Evolutionary conservation across 495 filamentous ascomycete genomes (phyloP), one percentile per base, ranked within the genome.

Genomic region (Elasticomyces elasticus): DNA sequence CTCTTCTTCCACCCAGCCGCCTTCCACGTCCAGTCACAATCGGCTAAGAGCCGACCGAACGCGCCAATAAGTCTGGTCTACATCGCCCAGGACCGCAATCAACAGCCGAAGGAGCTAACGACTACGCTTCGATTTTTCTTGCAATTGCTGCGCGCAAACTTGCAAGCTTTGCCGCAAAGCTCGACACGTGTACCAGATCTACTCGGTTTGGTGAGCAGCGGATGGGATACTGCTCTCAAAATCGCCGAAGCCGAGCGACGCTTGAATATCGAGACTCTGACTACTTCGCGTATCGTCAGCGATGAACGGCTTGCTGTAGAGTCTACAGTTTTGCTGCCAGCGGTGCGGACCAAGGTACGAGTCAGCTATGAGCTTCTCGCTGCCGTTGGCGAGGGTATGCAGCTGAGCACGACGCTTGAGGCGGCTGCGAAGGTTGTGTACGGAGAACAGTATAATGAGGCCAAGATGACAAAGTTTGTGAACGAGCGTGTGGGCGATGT

Each of bases 71-170:
- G 57, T 55, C 61, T 72, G 60, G 74, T 60, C 63, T 76, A 65
- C 53, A 67, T 66, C 71, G 75, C 50, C 54, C 62, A 77, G 68
- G 45, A 62, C 57, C 33, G 66, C n/a, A 55, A 61, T n/a, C 56
- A 66, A 19, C 63, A 66, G n/a, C 62, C 69, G 13, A 56, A 60
- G 25, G 64, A 63, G 2, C 45, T 76, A 5, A 67, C 64, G 6
- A 75, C 75, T 0, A 79, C 84, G 58, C 78, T 77, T 50, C 77
- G 83, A 45, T 89, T 89, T 71, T 85, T 88, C 60, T 69, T 89
- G 2, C 77, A 83, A 57, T 75, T 78, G 58, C 77, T 84, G 53
- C 73, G 77, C 38, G 74, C 78, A 41, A 74, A 76, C 42, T 65
- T 85, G 17, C 76, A 79, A 45, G 74, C 67, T 19, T 63, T 81